phyloP scores from a whole-genome alignment of 73 alveolate genomes.

The Tetrahymena borealis region DNA sequence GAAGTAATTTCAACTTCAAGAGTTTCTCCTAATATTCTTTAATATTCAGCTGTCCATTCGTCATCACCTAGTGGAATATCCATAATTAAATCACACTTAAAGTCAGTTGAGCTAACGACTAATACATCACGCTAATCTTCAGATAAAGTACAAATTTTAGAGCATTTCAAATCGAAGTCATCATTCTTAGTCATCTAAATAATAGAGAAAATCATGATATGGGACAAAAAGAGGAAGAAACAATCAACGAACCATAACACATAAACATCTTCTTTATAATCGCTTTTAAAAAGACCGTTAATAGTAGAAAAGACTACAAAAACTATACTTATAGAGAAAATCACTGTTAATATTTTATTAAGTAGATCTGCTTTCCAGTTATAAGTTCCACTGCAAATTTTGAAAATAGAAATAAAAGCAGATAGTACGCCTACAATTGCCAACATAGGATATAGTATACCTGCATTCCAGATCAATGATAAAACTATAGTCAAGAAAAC shows the following conservation, averaged over 20 bases:
- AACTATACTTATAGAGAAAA: not conserved
- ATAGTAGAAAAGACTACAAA: not conserved
- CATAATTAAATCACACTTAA: not conserved
- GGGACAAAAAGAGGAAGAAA: not conserved
- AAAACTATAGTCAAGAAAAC: too few species aligned
- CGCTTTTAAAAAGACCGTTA: not conserved
- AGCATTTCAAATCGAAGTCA: not conserved
- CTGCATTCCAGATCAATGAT: too few species aligned
- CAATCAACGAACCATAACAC: not conserved
- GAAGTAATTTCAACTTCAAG: not conserved
- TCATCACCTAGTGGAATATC: not conserved
- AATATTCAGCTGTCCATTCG: not conserved
- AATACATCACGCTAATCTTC: not conserved
- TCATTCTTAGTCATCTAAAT: not conserved
- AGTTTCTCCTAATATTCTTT: not conserved
- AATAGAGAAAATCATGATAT: not conserved
- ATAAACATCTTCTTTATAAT: not conserved
- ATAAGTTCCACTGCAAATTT: not conserved
- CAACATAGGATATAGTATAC: too few species aligned
- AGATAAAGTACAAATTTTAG: not conserved
- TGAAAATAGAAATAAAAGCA: too few species aligned
- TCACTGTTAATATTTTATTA: not conserved
- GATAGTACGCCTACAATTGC: too few species aligned
- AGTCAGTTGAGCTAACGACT: not conserved
- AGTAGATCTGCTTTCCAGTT: not conserved